Evolutionary conservation across 2,329 filamentous ascomycete genomes (phyloP), one percentile per base, ranked within the genome.

Genomic region (Aspergillus calidoustus): DNA sequence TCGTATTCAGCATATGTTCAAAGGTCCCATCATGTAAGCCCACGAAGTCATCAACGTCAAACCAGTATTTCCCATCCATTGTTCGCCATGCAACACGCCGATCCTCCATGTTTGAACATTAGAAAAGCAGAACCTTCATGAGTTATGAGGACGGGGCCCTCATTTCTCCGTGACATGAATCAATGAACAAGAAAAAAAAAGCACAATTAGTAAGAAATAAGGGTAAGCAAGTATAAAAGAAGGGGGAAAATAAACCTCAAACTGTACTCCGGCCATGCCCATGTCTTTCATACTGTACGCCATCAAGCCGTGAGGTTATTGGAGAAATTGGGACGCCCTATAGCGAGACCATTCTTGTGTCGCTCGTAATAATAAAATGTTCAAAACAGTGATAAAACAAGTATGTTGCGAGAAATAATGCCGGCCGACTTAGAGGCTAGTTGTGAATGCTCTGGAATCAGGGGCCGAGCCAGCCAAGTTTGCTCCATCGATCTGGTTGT

Each of bases 401-500:
- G 66, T 71, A 70, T 70, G 67, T 69, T 69, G 64, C 60, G 65
- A 71, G 68, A 66, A 69, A 59, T n/a, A 25, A 54, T n/a, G 30
- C 38, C 53, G 49, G 34, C 44, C 47, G 59, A 51, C 52, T 66
- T 69, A 71, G 57, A 66, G 64, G 61, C 68, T 63, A 57, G 68
- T 68, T 53, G 67, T 66, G 63, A 69, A 68, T 63, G 70, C 68
- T 57, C 72, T 68, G 56, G 71, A 61, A 60, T 67, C 67, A 61
- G 25, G 25, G 25, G 25, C 25, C 25, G 68, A 62, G 15, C 68
- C 71, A 64, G 78, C 78, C 15, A 72, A 63, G 50, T 76, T 73
- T 4, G 79, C 72, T 34, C 79, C 74, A 54, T 85, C 84, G 70
- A 87, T 91, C 71, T 90, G 90, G 44, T 86, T 86, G 68, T 89